These are phyloP conservation scores for Solanum piurae DNA, from an alignment of 257 asterid species.

Conservation along the genomic window DNA sequence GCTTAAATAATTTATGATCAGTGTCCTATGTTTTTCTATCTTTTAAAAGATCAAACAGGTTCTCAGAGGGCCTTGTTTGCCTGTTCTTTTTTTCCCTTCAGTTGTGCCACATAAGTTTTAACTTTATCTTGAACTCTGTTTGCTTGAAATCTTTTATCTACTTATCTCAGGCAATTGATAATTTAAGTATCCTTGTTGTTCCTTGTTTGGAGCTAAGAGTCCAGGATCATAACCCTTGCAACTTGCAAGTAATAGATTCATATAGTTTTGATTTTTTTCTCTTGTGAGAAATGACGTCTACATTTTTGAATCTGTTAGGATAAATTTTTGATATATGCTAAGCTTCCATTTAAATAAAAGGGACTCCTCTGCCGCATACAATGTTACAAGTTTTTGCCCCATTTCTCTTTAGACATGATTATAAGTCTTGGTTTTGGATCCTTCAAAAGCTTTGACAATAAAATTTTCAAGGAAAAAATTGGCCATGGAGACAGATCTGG, in stretches of 20 bases:
- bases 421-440: neutral
- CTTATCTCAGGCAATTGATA: neutral
- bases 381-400: neutral
- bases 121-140: neutral
- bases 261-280: neutral
- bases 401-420: neutral
- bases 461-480: neutral
- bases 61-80: constrained; percentile 2
- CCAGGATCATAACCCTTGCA: neutral
- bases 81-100: neutral
- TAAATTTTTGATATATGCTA: neutral
- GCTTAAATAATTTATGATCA: neutral
- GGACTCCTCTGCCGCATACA: neutral
- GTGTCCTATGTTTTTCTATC: neutral
- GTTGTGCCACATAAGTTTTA: neutral
- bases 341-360: neutral
- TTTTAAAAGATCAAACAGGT: neutral
- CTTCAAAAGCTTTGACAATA: neutral
- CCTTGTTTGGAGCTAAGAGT: neutral
- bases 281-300: neutral
- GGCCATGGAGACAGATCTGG: neutral
- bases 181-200: neutral
- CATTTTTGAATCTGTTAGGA: neutral
- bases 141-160: neutral
- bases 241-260: neutral